These are phyloP conservation scores for Leishmania mexicana DNA, from an alignment of 208 protist genomes.

Conservation along the genomic window DNA sequence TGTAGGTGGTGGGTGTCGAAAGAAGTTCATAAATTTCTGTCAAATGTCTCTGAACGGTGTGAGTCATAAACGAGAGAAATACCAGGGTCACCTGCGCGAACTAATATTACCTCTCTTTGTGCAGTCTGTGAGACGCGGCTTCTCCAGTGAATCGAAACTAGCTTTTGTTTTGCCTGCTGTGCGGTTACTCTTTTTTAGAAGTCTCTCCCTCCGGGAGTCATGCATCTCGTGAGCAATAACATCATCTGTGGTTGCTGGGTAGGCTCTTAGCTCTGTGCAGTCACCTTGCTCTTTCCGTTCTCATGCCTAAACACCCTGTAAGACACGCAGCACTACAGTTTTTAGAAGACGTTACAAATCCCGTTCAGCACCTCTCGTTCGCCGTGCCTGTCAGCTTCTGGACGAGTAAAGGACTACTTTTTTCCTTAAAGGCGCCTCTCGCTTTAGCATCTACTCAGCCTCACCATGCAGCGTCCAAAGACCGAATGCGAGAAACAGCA, in stretches of 20 bases:
- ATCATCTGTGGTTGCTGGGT: neutral
- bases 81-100: too few relatives aligned
- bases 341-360: neutral
- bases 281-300: neutral
- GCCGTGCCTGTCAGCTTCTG: neutral
- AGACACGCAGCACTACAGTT: neutral
- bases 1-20: neutral
- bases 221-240: neutral
- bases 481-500: constrained; percentile 41
- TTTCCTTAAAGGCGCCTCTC: neutral
- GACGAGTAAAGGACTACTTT: neutral
- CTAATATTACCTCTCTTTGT: neutral
- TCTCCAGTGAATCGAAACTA: neutral
- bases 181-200: neutral
- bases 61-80: neutral
- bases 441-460: neutral
- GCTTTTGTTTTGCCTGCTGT: neutral
- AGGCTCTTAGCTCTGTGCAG: neutral
- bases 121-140: too few relatives aligned
- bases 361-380: neutral
- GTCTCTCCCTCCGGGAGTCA: neutral
- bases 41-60: neutral
- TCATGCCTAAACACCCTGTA: neutral
- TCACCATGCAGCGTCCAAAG: constrained; percentile 37
- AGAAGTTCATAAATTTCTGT: neutral